phyloP scores from a whole-genome alignment of 768 basidiomycete genomes.

The Boletus subparvulus region DNA sequence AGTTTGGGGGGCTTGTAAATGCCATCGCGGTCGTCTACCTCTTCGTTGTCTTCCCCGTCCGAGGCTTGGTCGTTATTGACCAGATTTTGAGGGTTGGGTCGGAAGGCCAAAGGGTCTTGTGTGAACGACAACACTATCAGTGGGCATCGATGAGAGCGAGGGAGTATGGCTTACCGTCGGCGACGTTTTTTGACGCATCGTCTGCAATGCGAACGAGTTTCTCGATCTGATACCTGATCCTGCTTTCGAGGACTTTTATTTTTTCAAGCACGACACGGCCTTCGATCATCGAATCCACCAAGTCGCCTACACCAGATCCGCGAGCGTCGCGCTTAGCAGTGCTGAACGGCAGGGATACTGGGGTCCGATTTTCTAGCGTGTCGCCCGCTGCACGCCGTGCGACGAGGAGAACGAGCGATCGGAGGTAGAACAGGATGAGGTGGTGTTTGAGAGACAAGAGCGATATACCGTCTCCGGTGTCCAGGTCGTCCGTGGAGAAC shows the following conservation, averaged over 20 bases:
- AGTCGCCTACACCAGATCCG: constrained; percentile 37
- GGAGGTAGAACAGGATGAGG: constrained; percentile 79
- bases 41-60: constrained; percentile 22
- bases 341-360: constrained; percentile 54
- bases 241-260: constrained; percentile 70
- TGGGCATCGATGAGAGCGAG: neutral
- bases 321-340: too few relatives aligned
- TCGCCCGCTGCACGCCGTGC: constrained; percentile 71
- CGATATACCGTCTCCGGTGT: constrained; percentile 82
- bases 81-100: constrained; percentile 77
- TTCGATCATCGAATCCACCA: constrained; percentile 79
- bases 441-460: constrained; percentile 87
- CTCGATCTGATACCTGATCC: too few relatives aligned
- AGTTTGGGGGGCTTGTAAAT: constrained; percentile 67
- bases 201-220: too few relatives aligned
- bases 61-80: constrained; percentile 35
- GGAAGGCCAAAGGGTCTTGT: too few relatives aligned
- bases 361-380: constrained; percentile 50
- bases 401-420: constrained; percentile 72
- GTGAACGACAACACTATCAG: constrained; percentile 34
- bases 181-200: too few relatives aligned
- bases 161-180: neutral
- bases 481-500: constrained; percentile 36
- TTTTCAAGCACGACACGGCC: constrained; percentile 86
- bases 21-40: constrained; percentile 37